A percentile compares a stretch with the other conserved stretches of the same genome.
Conservation (phyloP, 345 rosid genomes). For the Ricinus communis region DNA sequence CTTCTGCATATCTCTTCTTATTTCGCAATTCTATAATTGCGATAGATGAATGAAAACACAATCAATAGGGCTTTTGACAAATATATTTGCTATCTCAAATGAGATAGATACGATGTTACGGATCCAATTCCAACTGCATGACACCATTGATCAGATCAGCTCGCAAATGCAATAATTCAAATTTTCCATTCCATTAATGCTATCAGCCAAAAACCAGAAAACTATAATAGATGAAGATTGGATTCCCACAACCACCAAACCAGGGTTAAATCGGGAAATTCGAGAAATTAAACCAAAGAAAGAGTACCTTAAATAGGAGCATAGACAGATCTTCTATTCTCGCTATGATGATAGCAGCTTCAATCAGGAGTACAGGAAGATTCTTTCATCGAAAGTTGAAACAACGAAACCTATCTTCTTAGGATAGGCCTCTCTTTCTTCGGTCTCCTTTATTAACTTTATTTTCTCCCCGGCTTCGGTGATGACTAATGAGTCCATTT, state of each 20-base stretch:
- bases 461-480: not conserved
- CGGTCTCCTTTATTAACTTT: not conserved
- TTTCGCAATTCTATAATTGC: not conserved
- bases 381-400: not conserved
- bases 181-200: not conserved
- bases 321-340: not conserved
- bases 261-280: not conserved
- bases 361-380: not conserved
- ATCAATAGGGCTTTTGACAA: not conserved
- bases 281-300: not conserved
- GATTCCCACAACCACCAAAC: not conserved
- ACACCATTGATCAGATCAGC: not conserved
- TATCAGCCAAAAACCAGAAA: not conserved
- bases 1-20: constrained; percentile 21
- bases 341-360: not conserved
- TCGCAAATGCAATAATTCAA: not conserved
- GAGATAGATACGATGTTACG: not conserved
- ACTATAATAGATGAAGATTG: not conserved
- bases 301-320: not conserved
- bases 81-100: not conserved
- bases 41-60: not conserved
- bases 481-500: constrained; percentile 1
- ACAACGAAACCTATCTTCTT: not conserved
- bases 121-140: constrained; percentile 10
- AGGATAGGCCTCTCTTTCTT: not conserved